phyloP scores from a whole-genome alignment of 805 yeast genomes.

The Scheffersomyces amazonensis region DNA sequence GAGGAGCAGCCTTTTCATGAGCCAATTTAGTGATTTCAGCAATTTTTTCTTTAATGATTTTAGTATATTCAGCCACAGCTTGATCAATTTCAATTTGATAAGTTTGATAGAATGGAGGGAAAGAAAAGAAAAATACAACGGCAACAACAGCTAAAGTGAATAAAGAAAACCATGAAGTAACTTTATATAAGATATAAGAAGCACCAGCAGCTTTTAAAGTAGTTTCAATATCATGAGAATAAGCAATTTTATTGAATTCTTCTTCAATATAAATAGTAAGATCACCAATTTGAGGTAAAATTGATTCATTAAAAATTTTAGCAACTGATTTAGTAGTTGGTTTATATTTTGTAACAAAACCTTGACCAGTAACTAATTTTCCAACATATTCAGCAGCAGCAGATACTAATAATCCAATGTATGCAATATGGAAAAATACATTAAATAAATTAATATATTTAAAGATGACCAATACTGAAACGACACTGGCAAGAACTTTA shows the following conservation, averaged over 20 bases:
- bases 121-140: constrained; percentile 63
- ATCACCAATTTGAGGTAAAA: constrained; percentile 42
- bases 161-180: constrained; percentile 74
- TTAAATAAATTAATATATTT: constrained; percentile 64
- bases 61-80: constrained; percentile 44
- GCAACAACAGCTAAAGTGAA: constrained; percentile 60
- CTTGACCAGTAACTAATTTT: constrained; percentile 70
- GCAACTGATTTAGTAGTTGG: constrained; percentile 48
- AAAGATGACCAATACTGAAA: constrained; percentile 52
- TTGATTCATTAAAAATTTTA: constrained; percentile 30
- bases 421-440: constrained; percentile 57
- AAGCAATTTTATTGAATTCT: constrained; percentile 52
- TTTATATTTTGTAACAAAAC: constrained; percentile 74
- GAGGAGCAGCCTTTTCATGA: constrained; percentile 51
- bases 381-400: constrained; percentile 82
- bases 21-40: constrained; percentile 37
- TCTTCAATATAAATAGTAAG: constrained; percentile 52
- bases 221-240: constrained; percentile 66
- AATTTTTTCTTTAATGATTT: constrained; percentile 50
- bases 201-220: constrained; percentile 72
- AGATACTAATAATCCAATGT: constrained; percentile 48
- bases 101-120: constrained; percentile 70
- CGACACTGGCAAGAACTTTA: constrained; percentile 64
- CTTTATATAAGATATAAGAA: constrained; percentile 62
- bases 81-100: constrained; percentile 78